These are phyloP conservation scores for Sporothrix schenckii DNA, from an alignment of 2,329 filamentous ascomycete species.

Conservation along the genomic window DNA sequence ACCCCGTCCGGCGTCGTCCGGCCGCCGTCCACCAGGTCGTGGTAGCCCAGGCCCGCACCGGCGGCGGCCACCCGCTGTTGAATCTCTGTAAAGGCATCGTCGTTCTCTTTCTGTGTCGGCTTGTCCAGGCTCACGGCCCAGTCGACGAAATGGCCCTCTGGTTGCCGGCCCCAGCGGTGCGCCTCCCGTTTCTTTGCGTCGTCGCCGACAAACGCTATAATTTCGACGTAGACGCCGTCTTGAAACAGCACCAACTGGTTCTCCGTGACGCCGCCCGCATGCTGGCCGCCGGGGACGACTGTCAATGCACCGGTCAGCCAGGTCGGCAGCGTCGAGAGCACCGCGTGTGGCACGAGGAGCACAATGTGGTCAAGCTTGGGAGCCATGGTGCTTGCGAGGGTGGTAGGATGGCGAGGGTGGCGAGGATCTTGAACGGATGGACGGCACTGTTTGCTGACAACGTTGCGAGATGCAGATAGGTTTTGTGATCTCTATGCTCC, in stretches of 20 bases:
- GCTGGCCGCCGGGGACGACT: conserved; percentile 62
- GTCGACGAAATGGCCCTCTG: conserved; percentile 58
- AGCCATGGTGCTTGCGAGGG: conserved; percentile 8
- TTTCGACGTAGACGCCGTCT: conserved; percentile 68
- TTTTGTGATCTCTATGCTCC: not conserved
- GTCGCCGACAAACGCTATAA: conserved; percentile 63
- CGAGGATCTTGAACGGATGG: too few relatives aligned
- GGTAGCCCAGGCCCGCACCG: conserved; percentile 49
- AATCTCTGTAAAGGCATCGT: conserved; percentile 45
- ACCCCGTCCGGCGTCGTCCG: conserved; percentile 58
- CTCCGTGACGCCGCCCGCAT: conserved; percentile 62
- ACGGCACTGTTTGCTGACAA: not conserved
- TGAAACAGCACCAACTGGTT: conserved; percentile 65
- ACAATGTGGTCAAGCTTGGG: conserved; percentile 65
- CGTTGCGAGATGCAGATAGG: not conserved
- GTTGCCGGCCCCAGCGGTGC: conserved; percentile 62
- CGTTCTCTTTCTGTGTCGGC: conserved; percentile 19
- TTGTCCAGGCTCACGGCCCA: conserved; percentile 57
- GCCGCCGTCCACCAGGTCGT: conserved; percentile 55
- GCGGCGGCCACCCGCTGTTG: conserved; percentile 45
- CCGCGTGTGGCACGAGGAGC: conserved; percentile 59
- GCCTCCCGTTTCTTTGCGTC: conserved; percentile 45
- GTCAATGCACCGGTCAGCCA: conserved; percentile 59
- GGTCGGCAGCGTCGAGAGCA: conserved; percentile 51
- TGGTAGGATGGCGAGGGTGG: too few relatives aligned